Evolutionary conservation across 106 monocot genomes (phyloP).

Genomic region (Apostasia ramifera): DNA sequence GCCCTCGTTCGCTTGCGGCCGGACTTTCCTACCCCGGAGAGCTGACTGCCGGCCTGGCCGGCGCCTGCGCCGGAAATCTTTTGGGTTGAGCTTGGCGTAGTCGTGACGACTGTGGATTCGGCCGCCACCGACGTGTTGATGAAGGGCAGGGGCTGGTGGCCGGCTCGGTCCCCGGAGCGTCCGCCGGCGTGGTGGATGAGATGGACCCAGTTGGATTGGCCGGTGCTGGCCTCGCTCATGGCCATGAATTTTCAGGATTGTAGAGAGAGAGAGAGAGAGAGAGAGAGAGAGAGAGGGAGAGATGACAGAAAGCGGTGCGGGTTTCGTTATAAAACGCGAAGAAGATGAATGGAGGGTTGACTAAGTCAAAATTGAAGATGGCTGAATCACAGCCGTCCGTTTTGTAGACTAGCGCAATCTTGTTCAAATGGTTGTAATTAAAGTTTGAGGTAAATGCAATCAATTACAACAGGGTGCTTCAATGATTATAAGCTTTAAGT

Average conservation of each 20-base stretch:
- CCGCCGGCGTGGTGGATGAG: neutral
- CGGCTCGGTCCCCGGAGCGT: too few relatives aligned
- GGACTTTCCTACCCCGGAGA: neutral
- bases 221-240: neutral
- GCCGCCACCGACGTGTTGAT: neutral
- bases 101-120: neutral
- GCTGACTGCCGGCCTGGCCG: neutral
- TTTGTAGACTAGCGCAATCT: too few relatives aligned
- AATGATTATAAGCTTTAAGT: too few relatives aligned
- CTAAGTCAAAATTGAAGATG: too few relatives aligned
- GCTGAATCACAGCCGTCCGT: too few relatives aligned
- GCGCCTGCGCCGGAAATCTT: neutral
- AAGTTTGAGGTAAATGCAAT: too few relatives aligned
- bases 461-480: too few relatives aligned
- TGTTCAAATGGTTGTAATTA: too few relatives aligned
- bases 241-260: neutral
- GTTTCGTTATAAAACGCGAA: too few relatives aligned
- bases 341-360: too few relatives aligned
- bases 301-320: too few relatives aligned
- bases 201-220: neutral
- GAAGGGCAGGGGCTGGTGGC: neutral
- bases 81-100: neutral
- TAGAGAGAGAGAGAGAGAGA: neutral
- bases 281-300: too few relatives aligned
- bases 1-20: constrained; percentile 31